These are phyloP conservation scores for Asterophora parasitica DNA, from an alignment of 768 basidiomycete genomes.

Conservation along the genomic window DNA sequence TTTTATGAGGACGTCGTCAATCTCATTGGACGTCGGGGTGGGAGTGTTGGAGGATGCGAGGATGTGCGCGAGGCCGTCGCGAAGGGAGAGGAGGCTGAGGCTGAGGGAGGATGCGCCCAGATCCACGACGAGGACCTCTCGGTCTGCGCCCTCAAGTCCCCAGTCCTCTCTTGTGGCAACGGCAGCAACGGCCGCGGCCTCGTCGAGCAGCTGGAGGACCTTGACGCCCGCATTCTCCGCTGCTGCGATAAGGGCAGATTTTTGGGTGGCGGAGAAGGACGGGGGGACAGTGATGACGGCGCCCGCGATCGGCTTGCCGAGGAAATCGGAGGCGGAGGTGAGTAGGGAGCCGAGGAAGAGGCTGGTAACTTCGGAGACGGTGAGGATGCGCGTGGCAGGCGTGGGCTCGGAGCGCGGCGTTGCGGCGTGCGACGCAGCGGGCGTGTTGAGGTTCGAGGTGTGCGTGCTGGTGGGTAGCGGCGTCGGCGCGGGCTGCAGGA, in stretches of 20 bases:
- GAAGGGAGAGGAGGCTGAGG: constrained; percentile 66
- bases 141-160: constrained; percentile 46
- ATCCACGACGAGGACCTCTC: constrained; percentile 78
- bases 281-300: constrained; percentile 83
- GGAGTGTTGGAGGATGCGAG: constrained; percentile 49
- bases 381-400: constrained; percentile 63
- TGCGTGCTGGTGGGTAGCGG: constrained; percentile 48
- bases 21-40: constrained; percentile 52
- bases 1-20: constrained; percentile 80
- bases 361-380: constrained; percentile 76
- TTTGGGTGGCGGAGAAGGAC: constrained; percentile 67
- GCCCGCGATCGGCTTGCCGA: constrained; percentile 72
- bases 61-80: constrained; percentile 66
- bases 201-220: constrained; percentile 84
- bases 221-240: constrained; percentile 77
- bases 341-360: constrained; percentile 84
- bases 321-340: constrained; percentile 85
- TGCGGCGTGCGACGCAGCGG: constrained; percentile 59
- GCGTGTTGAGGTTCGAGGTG: constrained; percentile 51
- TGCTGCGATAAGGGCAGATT: constrained; percentile 65
- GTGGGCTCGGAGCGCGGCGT: constrained; percentile 74
- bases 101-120: constrained; percentile 72
- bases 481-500: constrained; percentile 73
- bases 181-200: constrained; percentile 72
- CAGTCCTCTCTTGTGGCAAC: constrained; percentile 46